These are phyloP conservation scores for Saccharum hybrid DNA, from an alignment of 202 grass and related monocot genomes.

Conservation along the genomic window DNA sequence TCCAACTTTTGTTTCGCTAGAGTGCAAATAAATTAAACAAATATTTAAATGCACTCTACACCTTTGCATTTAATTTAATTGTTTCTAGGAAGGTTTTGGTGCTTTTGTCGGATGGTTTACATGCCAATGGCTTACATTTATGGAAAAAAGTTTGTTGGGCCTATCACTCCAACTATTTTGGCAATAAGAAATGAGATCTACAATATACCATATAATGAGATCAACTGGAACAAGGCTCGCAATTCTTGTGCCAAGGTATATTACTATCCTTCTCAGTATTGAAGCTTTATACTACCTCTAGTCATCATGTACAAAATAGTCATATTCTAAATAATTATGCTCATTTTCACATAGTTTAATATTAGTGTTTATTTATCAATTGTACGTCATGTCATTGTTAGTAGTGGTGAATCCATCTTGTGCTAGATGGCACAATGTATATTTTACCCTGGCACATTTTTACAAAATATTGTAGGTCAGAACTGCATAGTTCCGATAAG, in stretches of 20 bases:
- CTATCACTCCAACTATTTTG: slow-evolving; percentile 26
- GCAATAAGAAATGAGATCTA: slow-evolving; percentile 36
- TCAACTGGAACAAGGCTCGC: slow-evolving; percentile 32
- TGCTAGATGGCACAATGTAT: too few species aligned
- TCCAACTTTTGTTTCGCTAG: background rate
- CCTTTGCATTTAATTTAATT: background rate
- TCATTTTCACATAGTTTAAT: too few species aligned
- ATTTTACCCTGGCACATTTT: too few species aligned
- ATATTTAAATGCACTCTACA: background rate
- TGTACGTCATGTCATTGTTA: too few species aligned
- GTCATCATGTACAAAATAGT: background rate
- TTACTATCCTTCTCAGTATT: background rate
- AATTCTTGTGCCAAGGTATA: slow-evolving; percentile 36
- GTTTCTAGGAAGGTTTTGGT: slow-evolving; percentile 32
- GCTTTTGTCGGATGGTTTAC: slow-evolving; percentile 37
- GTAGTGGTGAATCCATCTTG: too few species aligned
- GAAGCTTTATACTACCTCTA: background rate
- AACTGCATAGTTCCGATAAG: too few species aligned
- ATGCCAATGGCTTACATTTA: slow-evolving; percentile 44
- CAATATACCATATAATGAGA: slow-evolving; percentile 24
- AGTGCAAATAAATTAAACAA: background rate
- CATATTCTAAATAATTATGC: too few species aligned
- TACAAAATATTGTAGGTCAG: too few species aligned
- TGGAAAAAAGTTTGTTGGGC: slow-evolving; percentile 38
- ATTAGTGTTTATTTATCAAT: too few species aligned